A percentile compares a stretch with the other conserved stretches of the same genome.
phyloP scores from a whole-genome alignment of 2,329 filamentous ascomycete species.

The Xylariaceae sp. region DNA sequence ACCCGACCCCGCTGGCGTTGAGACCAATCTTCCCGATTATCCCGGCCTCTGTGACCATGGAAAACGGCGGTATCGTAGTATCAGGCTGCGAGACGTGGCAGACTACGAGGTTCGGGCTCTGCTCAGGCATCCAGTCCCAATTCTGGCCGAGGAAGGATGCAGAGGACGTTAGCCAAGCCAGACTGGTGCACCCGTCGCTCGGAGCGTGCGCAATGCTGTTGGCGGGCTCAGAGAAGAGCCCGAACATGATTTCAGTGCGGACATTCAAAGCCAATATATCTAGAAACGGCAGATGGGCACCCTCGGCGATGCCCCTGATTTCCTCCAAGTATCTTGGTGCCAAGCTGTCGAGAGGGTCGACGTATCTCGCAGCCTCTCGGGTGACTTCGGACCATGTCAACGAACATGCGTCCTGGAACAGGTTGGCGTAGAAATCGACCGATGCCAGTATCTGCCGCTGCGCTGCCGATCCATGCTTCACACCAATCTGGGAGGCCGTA shows the following conservation, averaged over 20 bases:
- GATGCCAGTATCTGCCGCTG: conserved; percentile 29
- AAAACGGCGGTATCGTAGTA: conserved; percentile 41
- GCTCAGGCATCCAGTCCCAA: conserved; percentile 55
- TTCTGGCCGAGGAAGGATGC: conserved; percentile 48
- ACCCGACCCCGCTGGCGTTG: conserved; percentile 55
- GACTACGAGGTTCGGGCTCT: conserved; percentile 47
- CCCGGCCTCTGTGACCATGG: conserved; percentile 56
- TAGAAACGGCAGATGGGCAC: conserved; percentile 40
- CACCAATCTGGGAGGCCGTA: conserved; percentile 29
- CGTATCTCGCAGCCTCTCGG: conserved; percentile 42
- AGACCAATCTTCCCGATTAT: conserved; percentile 64
- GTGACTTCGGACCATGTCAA: conserved; percentile 31
- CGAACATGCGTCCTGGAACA: conserved; percentile 32
- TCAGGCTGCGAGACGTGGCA: conserved; percentile 40
- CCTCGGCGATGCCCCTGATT: conserved; percentile 50
- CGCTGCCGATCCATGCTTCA: conserved; percentile 31
- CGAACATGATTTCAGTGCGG: conserved; percentile 54
- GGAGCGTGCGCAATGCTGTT: conserved; percentile 13
- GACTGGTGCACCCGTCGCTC: conserved; percentile 53
- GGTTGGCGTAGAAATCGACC: conserved; percentile 33
- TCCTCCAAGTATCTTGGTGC: conserved; percentile 39
- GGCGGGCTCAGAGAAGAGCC: conserved; percentile 40
- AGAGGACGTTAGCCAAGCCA: conserved; percentile 39
- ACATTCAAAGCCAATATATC: conserved; percentile 57
- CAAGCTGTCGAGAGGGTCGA: conserved; percentile 37